Evolutionary conservation across 192 early-diverging fungal genomes (phyloP).

Genomic region (Allomyces macrogynus): DNA sequence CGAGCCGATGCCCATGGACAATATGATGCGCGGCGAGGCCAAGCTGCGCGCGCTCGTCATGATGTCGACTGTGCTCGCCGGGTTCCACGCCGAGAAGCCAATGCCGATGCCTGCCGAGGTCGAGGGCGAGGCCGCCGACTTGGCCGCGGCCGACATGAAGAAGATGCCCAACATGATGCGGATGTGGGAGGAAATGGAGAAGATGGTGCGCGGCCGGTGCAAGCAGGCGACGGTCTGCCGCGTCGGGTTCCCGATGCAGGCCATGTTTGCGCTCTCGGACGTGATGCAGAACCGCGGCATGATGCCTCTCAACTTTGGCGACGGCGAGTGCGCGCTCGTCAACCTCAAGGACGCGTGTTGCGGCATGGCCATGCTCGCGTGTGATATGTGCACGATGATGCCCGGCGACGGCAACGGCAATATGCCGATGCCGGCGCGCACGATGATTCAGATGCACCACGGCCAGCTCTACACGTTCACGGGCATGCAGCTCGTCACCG

Average conservation of each 20-base stretch:
- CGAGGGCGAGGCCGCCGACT: no score
- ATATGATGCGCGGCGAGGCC: no score
- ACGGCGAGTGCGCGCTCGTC: neutral
- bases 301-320: neutral
- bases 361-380: neutral
- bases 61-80: no score
- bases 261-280: neutral
- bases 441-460: neutral
- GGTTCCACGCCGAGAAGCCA: no score
- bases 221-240: no score
- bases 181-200: no score
- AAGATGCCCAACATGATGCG: no score
- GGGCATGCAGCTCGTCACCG: neutral
- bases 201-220: no score
- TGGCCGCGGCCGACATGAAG: no score
- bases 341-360: neutral
- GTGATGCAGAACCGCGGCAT: conserved; percentile 1
- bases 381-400: neutral
- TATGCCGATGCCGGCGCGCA: neutral
- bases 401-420: neutral
- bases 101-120: no score
- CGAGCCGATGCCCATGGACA: no score
- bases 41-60: no score
- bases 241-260: neutral
- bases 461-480: neutral